Conservation (phyloP, 2,329 filamentous ascomycete species). For the Cercospora brassicicola region DNA sequence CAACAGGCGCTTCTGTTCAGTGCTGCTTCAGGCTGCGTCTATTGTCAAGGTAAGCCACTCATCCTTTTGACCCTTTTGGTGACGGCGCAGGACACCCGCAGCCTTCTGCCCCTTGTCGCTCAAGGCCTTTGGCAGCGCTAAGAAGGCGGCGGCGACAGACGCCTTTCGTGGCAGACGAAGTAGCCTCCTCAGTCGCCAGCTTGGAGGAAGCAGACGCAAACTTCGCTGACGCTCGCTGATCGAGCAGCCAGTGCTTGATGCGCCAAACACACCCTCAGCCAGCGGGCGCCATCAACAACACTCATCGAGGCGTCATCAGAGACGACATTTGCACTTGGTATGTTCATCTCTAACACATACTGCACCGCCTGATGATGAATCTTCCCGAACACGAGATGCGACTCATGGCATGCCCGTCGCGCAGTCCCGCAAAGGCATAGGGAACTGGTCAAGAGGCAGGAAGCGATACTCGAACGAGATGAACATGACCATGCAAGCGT, state of each 20-base stretch:
- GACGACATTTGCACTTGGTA: not conserved
- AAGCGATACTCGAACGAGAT: not conserved
- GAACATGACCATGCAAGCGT: not conserved
- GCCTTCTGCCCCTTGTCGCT: not conserved
- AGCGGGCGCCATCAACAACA: too few relatives aligned
- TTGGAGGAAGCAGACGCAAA: too few relatives aligned
- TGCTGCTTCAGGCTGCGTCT: not conserved
- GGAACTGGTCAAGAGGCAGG: not conserved
- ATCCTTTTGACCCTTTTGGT: not conserved
- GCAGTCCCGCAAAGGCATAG: not conserved
- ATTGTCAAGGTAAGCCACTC: not conserved
- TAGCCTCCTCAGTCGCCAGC: too few relatives aligned
- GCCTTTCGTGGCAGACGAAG: too few relatives aligned
- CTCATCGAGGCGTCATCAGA: too few relatives aligned
- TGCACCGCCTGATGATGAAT: not conserved
- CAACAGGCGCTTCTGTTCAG: too few relatives aligned
- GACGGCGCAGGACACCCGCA: not conserved
- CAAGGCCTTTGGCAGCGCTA: too few relatives aligned
- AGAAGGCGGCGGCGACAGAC: too few relatives aligned
- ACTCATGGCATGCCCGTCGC: not conserved
- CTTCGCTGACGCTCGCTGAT: too few relatives aligned
- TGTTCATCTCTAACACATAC: not conserved
- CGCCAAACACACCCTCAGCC: too few relatives aligned
- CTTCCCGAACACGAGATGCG: not conserved
- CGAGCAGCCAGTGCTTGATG: too few relatives aligned